Conservation (phyloP, 192 early-diverging fungal species). For the Linnemannia zychae region DNA sequence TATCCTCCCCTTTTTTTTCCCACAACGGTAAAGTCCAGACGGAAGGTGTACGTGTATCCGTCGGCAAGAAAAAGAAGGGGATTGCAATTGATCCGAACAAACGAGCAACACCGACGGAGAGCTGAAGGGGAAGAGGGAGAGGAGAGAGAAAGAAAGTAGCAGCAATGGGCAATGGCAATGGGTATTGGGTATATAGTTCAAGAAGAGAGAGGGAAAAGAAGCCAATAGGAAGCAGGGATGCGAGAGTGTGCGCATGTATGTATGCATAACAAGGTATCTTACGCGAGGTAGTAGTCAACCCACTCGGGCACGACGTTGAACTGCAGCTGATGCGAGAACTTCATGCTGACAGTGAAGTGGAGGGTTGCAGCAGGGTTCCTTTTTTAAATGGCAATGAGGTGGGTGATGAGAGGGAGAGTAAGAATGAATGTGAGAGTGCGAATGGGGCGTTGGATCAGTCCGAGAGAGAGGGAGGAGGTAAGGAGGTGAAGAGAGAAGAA, state of each 20-base stretch:
- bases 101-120: background rate
- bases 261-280: constrained; percentile 54
- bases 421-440: background rate
- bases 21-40: background rate
- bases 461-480: background rate
- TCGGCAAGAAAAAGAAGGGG: background rate
- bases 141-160: background rate
- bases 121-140: background rate
- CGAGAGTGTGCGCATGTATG: constrained; percentile 12
- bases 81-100: background rate
- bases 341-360: constrained; percentile 69
- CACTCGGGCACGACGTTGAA: constrained; percentile 93
- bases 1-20: background rate
- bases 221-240: background rate
- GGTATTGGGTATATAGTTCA: background rate
- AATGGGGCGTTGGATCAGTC: background rate
- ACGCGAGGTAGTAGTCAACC: constrained; percentile 84
- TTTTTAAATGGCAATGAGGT: background rate
- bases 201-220: constrained; percentile 15
- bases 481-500: background rate
- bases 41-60: background rate
- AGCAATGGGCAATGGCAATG: background rate
- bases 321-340: constrained; percentile 93
- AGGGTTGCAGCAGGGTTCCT: background rate
- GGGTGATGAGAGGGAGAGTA: background rate